Conservation (phyloP, 805 yeast genomes). For the Lipomyces oligophaga region DNA sequence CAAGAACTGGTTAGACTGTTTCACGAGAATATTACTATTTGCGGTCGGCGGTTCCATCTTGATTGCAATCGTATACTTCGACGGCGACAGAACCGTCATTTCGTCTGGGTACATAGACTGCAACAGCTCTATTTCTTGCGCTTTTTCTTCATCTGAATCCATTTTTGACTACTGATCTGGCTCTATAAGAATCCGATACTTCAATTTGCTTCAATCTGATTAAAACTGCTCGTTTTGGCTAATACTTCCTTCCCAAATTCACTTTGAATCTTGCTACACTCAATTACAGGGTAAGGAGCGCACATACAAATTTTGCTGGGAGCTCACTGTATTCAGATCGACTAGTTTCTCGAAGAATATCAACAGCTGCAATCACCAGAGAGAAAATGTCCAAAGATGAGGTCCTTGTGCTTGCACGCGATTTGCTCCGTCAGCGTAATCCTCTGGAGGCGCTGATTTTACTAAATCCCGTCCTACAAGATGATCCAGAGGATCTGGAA, state of each 20-base stretch:
- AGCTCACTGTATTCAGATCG: too few species aligned
- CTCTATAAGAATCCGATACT: too few species aligned
- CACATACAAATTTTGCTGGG: too few species aligned
- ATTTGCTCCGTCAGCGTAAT: too few species aligned
- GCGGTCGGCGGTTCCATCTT: slow-evolving; percentile 60
- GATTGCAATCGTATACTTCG: slow-evolving; percentile 55
- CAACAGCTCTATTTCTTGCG: slow-evolving; percentile 83
- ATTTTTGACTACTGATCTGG: slow-evolving; percentile 38
- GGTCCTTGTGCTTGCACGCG: too few species aligned
- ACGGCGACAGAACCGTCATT: slow-evolving; percentile 45
- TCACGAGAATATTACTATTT: background rate
- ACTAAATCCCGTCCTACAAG: slow-evolving; percentile 1
- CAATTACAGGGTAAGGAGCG: too few species aligned
- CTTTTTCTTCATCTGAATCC: slow-evolving; percentile 81
- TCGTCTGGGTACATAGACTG: slow-evolving; percentile 95
- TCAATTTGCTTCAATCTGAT: too few species aligned
- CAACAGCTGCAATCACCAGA: background rate
- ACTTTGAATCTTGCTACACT: background rate
- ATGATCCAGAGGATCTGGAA: slow-evolving; percentile 13
- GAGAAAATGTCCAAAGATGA: background rate
- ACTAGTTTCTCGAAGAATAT: too few species aligned
- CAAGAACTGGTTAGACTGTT: slow-evolving; percentile 45
- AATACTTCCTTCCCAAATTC: too few species aligned
- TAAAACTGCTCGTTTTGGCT: background rate
- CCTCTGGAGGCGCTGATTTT: slow-evolving; percentile 13